These are phyloP conservation scores for Inonotus obliquus DNA, from an alignment of 1,284 basidiomycete species.

Conservation along the genomic window DNA sequence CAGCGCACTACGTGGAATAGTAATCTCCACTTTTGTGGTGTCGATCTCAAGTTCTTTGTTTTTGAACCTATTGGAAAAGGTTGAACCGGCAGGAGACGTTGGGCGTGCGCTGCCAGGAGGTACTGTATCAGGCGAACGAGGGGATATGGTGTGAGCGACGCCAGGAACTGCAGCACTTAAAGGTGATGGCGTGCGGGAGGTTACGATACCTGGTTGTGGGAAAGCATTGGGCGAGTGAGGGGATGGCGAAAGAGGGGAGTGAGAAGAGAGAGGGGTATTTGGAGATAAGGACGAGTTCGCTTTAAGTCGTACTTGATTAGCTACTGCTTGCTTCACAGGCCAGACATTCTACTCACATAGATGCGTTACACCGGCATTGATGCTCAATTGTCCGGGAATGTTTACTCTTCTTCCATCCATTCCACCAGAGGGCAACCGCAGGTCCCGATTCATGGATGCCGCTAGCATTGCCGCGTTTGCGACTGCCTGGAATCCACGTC, in stretches of 20 bases:
- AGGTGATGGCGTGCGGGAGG: conserved; percentile 28
- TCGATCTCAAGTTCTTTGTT: conserved; percentile 11
- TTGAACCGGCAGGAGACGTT: conserved; percentile 3
- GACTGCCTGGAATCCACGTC: conserved; percentile 41
- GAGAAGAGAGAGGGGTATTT: conserved; percentile 30
- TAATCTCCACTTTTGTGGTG: conserved; percentile 10
- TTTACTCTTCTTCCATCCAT: conserved; percentile 38
- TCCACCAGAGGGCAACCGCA: conserved; percentile 23
- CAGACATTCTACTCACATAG: conserved; percentile 34
- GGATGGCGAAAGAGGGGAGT: conserved; percentile 33
- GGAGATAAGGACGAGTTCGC: conserved; percentile 33
- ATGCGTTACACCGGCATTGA: conserved; percentile 33
- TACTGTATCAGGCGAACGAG: conserved; percentile 11
- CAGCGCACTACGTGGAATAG: conserved; percentile 8
- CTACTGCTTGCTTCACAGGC: conserved; percentile 3
- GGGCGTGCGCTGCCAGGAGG: conserved; percentile 1
- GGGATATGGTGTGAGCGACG: conserved; percentile 8
- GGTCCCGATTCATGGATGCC: background rate
- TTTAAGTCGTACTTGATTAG: conserved; percentile 18
- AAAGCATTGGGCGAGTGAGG: conserved; percentile 24
- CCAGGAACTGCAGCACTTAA: conserved; percentile 21
- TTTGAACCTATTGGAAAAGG: conserved; percentile 3
- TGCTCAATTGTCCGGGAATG: conserved; percentile 50
- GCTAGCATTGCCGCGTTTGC: conserved; percentile 29
- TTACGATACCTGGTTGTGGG: conserved; percentile 19